Base-by-base conservation (phyloP, 208 protist species). In the Angomonas deanei region DNA sequence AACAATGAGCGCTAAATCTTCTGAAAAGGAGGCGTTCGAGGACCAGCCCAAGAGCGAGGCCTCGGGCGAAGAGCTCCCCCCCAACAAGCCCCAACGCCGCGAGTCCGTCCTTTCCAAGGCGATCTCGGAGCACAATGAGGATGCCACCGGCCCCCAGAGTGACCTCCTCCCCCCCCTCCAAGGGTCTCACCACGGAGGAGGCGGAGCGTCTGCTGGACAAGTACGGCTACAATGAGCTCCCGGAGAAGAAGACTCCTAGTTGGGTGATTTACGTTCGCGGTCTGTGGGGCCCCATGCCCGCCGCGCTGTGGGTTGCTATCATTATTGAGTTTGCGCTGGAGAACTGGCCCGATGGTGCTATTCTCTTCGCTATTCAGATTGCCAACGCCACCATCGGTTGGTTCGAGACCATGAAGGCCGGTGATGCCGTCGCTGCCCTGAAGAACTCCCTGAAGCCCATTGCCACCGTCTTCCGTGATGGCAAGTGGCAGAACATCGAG, bases 361-460 rank as follows among this genome's bases (percentile, higher is more conserved):
- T 96, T 75, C 74, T 96, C 46, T 78, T 95, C 52, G 76, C 72
- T 42, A 89, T 95, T 56, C 82, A 89, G 74, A 79, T 95, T 32
- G 85, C 80, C 15, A 95, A 92, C 61, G 86, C 85, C 30, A 80
- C 70, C 17, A 88, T 93, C 64, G 85, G 78, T 28, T 98, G 88
- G 74, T 95, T 84, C 67, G 95, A 98, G 76, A 97, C 96, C 34
- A 84, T 85, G 17, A 96, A 90, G 47, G 93, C 97, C 26, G 92
- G 88, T 56, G 91, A 97, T 71, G 96, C 96, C 24, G 82, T 98
- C 0, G 92, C 76, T 11, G 96, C 92, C 17, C 79, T 98, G 50
- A 93, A 91, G 68, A 84, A 81, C 47, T 87, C 86, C 21, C 72
- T 98, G 64, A 86, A 94, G 49, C 85, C 87, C 0, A 56, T 86